Evolutionary conservation across 352 stramenopile genomes (phyloP).

Genomic region (Phytophthora gonapodyides): DNA sequence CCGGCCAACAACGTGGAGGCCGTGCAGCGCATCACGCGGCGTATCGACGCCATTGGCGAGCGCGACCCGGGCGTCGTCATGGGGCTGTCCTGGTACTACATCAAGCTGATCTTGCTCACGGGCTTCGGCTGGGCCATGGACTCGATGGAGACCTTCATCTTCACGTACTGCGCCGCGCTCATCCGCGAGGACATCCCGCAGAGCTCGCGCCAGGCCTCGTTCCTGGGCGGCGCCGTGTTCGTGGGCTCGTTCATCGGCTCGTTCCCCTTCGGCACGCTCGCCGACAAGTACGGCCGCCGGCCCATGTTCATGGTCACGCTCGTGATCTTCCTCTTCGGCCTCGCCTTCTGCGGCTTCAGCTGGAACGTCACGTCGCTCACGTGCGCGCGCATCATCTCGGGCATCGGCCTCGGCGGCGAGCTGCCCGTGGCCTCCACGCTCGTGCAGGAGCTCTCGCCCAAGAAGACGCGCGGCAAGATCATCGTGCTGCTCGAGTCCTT

Average conservation of each 20-base stretch:
- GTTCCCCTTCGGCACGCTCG: constrained; percentile 59
- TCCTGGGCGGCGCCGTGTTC: constrained; percentile 59
- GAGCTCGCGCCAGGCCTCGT: constrained; percentile 41
- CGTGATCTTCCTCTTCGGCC: constrained; percentile 59
- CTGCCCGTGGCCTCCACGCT: constrained; percentile 61
- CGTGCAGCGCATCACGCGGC: constrained; percentile 66
- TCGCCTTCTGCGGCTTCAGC: constrained; percentile 48
- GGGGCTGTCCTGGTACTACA: constrained; percentile 74
- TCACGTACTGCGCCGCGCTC: constrained; percentile 54
- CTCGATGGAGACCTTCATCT: constrained; percentile 77
- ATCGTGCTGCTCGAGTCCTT: constrained; percentile 75
- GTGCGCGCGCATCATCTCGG: constrained; percentile 61
- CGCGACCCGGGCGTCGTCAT: constrained; percentile 49
- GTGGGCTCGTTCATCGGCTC: constrained; percentile 68
- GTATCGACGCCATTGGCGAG: constrained; percentile 70
- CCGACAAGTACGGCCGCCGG: constrained; percentile 67
- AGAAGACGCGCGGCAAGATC: constrained; percentile 61
- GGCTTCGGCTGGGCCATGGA: constrained; percentile 78
- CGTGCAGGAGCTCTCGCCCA: constrained; percentile 64
- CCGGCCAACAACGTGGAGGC: constrained; percentile 46
- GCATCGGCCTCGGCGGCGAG: constrained; percentile 66
- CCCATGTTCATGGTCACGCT: constrained; percentile 75
- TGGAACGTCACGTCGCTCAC: constrained; percentile 65
- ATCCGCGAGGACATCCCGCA: constrained; percentile 53
- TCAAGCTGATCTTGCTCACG: constrained; percentile 64